Base-by-base conservation (phyloP, 495 filamentous ascomycete species). In the Cercophora samala region DNA sequence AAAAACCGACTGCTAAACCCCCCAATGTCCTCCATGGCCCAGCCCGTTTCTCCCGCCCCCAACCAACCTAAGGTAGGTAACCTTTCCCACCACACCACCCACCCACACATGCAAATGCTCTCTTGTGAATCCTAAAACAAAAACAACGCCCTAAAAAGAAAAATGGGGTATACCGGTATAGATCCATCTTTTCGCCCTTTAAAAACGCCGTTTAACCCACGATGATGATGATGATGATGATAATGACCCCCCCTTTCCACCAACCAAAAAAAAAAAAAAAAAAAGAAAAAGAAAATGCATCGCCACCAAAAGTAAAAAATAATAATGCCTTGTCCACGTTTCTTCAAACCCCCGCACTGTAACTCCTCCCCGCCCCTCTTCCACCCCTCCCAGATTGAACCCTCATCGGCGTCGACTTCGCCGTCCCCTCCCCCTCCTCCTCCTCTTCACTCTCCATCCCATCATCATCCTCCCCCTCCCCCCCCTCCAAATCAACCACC, bases 401-500 rank as follows among this genome's bases (percentile, higher is more conserved):
- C 37, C 37, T 46, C 37, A 46, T 18, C 37, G 37, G 9, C 13
- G 13, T 46, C 11, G 37, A 46, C 37, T 46, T 11, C 15, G 37
- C 15, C 8, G 37, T 46, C 37, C 5, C 13, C 37, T 46, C 37
- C 11, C 11, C 37, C 37, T 13, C 37, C 8, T 46, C 60, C 51
- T 66, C 64, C 15, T 69, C 62, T 29, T 62, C 65, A n/a, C 19
- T 32, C 25, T 54, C 24, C 2, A 46, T 17, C 25, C 17, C 51
- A n/a, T n/a, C n/a, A n/a, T n/a, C 26, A 46, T 55, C 60, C 63
- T 60, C n/a, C n/a, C n/a, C n/a, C n/a, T n/a, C n/a, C n/a, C n/a
- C n/a, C n/a, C n/a, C n/a, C 19, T 68, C 62, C 52, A 68, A 52
- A 53, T 62, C 69, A n/a, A n/a, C n/a, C n/a, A n/a, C n/a, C 17